Evolutionary conservation across 2,329 filamentous ascomycete genomes (phyloP).

Genomic region (Chaetothyriales sp.): DNA sequence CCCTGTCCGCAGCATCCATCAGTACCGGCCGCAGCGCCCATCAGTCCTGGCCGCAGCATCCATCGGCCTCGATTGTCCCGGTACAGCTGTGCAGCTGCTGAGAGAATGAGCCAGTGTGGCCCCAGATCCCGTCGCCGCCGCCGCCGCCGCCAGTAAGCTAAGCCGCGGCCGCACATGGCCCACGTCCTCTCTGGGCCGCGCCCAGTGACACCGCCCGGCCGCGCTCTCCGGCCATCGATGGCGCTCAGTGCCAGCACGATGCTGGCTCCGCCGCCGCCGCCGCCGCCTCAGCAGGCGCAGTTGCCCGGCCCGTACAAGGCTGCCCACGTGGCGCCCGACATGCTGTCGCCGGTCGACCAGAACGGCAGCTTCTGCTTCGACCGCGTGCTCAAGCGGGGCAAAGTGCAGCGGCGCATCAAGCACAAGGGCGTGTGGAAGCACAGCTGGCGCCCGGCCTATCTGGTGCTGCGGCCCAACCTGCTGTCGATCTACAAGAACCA

Average conservation of each 20-base stretch:
- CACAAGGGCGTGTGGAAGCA: constrained; percentile 55
- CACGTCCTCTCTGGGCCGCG: constrained; percentile 5
- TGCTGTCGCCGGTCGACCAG: constrained; percentile 77
- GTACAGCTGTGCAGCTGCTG: background rate
- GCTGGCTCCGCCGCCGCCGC: constrained; percentile 3
- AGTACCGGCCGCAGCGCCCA: too few species aligned
- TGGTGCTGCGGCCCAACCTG: constrained; percentile 80
- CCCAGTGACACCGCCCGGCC: constrained; percentile 6
- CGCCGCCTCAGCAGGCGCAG: constrained; percentile 3
- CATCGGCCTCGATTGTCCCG: too few species aligned
- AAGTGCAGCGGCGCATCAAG: constrained; percentile 73
- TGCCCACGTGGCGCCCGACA: constrained; percentile 44
- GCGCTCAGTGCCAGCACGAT: constrained; percentile 10
- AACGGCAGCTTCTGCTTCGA: constrained; percentile 95
- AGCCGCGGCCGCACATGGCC: background rate
- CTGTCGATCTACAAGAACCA: constrained; percentile 88
- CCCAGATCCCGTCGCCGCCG: too few species aligned
- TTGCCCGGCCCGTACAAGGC: constrained; percentile 22
- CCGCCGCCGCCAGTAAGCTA: background rate
- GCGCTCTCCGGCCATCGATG: constrained; percentile 5
- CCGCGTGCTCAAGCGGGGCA: constrained; percentile 78
- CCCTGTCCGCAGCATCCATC: background rate
- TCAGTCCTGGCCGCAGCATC: too few species aligned
- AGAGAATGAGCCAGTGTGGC: background rate
- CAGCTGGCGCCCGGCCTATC: constrained; percentile 80